These are phyloP conservation scores for Chaetomium tenue DNA, from an alignment of 495 filamentous ascomycete genomes.

Conservation along the genomic window DNA sequence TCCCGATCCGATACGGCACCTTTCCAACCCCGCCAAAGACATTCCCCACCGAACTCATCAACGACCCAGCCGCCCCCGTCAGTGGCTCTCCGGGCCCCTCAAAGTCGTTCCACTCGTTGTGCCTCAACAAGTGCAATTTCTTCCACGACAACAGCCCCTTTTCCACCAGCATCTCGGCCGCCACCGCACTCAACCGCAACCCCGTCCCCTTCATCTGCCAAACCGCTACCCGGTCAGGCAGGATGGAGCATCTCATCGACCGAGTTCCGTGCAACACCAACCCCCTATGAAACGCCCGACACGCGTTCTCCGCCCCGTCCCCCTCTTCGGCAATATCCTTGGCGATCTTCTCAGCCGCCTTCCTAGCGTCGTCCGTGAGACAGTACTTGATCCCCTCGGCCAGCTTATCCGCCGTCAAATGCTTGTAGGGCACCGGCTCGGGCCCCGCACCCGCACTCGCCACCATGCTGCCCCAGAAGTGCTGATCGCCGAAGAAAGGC, in stretches of 20 bases:
- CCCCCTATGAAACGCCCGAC: constrained; percentile 65
- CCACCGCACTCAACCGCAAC: constrained; percentile 61
- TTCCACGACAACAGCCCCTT: constrained; percentile 59
- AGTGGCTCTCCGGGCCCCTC: constrained; percentile 74
- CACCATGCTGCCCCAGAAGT: constrained; percentile 80
- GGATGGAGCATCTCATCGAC: constrained; percentile 66
- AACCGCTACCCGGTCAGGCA: constrained; percentile 62
- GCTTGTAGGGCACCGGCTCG: constrained; percentile 69
- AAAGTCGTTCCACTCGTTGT: constrained; percentile 77
- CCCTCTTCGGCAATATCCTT: constrained; percentile 64
- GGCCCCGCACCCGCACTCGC: constrained; percentile 64
- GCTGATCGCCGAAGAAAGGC: constrained; percentile 72
- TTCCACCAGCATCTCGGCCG: constrained; percentile 62
- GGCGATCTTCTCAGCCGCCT: constrained; percentile 59
- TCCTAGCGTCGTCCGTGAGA: constrained; percentile 55
- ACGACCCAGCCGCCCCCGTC: constrained; percentile 59
- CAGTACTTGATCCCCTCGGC: constrained; percentile 69
- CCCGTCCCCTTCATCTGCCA: constrained; percentile 63
- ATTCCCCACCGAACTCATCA: constrained; percentile 53
- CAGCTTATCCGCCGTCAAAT: constrained; percentile 57
- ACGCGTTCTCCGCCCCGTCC: constrained; percentile 70
- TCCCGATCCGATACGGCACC: constrained; percentile 57
- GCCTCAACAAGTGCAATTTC: constrained; percentile 62
- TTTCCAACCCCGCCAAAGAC: constrained; percentile 58
- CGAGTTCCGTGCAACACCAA: constrained; percentile 55